Conservation (phyloP, 2,329 filamentous ascomycete genomes). For the Dryadomyces quercivorus region DNA sequence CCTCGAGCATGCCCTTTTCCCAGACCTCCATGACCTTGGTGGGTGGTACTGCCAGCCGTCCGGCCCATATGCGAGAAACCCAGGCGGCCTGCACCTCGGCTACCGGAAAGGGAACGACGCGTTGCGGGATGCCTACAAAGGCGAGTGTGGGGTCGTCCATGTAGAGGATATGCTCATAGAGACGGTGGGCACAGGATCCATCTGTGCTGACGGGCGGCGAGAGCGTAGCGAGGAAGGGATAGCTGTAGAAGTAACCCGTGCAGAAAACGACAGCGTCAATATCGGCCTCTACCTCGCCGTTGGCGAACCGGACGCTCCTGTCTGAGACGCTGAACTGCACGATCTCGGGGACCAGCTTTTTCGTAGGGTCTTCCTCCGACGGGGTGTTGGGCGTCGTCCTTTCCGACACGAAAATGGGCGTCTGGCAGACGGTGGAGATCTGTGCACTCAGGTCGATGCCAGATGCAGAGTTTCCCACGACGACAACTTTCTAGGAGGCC, state of each 20-base stretch:
- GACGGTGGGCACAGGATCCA: slow-evolving; percentile 41
- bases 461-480: slow-evolving; percentile 38
- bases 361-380: background rate
- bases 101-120: slow-evolving; percentile 60
- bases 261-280: slow-evolving; percentile 56
- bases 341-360: background rate
- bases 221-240: slow-evolving; percentile 53
- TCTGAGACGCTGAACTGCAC: slow-evolving; percentile 20
- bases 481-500: slow-evolving; percentile 28
- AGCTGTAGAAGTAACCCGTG: slow-evolving; percentile 60
- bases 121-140: slow-evolving; percentile 54
- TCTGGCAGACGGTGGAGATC: slow-evolving; percentile 34
- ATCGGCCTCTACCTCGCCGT: slow-evolving; percentile 40
- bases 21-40: background rate
- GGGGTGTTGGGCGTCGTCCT: slow-evolving; percentile 13
- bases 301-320: slow-evolving; percentile 43
- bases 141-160: slow-evolving; percentile 51
- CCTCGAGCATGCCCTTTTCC: background rate
- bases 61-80: slow-evolving; percentile 54
- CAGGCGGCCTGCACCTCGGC: slow-evolving; percentile 57
- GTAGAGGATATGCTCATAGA: slow-evolving; percentile 41
- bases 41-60: slow-evolving; percentile 42
- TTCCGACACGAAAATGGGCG: slow-evolving; percentile 26
- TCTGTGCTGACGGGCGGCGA: slow-evolving; percentile 31
- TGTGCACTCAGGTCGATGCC: slow-evolving; percentile 30